Base-by-base conservation (phyloP, 176 grass and related monocot species). In the Thinopyrum elongatum region DNA sequence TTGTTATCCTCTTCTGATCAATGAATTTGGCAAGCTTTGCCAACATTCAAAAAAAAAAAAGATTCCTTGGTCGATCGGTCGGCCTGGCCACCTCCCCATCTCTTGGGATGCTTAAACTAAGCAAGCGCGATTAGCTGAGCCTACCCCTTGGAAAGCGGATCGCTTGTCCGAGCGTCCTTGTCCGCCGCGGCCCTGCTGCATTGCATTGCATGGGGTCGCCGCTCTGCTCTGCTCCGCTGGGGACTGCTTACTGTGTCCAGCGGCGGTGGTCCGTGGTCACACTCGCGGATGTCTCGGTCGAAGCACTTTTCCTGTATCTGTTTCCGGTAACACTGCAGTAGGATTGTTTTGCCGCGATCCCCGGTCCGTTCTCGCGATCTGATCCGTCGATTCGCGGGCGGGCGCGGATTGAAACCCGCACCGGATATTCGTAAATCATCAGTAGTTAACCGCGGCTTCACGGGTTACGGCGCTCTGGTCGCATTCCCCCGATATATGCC, bases 101-200 rank as follows among this genome's bases (percentile, higher is more conserved):
- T n/a, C 44, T 82, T 10, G 83, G 69, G 78, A 86, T 81, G 80
- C 47, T 71, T 82, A 87, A 80, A 77, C 61, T 80, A 74, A 65
- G 19, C 22, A 74, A 58, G 19, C 26, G n/a, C 60, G 72, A 87
- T 71, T 68, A 21, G 59, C 10, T 12, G 28, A 31, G 25, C 30
- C 11, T 17, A 16, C 60, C 39, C 74, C 55, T 79, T 22, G 89
- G 84, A 84, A 87, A 90, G 75, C 11, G 4, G 75, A 80, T 69
- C 35, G 67, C 67, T 87, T 75, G 85, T 75, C 80, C 46, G 6
- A 75, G 67, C 34, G 46, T 34, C 27, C 10, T 4, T 80, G 84
- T 78, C 30, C 30, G 8, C n/a, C 7, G 35, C 33, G 33, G 22
- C 67, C 21, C 19, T 36, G 21, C 74, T 25, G 5, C 21, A 64